Evolutionary conservation across 495 filamentous ascomycete species (phyloP), one percentile per base, ranked within the genome.

Genomic region (Lasiosphaeria miniovina): DNA sequence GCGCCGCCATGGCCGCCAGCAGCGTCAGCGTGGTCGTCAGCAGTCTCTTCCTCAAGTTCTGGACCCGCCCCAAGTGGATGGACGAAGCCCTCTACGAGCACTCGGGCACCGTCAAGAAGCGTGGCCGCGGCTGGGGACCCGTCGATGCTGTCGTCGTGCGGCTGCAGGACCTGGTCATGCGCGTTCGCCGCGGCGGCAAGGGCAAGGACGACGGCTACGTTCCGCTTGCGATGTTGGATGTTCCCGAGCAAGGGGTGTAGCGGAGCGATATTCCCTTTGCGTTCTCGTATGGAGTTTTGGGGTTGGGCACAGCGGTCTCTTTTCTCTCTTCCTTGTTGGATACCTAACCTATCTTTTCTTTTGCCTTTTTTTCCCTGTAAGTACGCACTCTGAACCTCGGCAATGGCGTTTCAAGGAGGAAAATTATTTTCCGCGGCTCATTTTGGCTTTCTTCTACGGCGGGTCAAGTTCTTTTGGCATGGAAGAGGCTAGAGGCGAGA

Each of bases 41-140:
- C 66, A 90, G 86, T 68, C 73, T 98, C 50, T 77, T 93, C 38
- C 75, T 99, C 52, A 96, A 90, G 67, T 88, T 88, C 63, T 99
- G 94, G 94, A 84, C 76, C 56, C 80, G 94, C 14, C 94, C 94
- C 3, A 68, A 72, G 10, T 99, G 93, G 93, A 96, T 98, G 94
- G 82, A 88, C 15, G 84, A 88, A 52, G 85, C 84, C 12, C 75
- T 83, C 31, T 85, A 53, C 55, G 83, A 86, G 60, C 75, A 76
- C 55, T 50, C 49, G 8, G 73, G 74, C 40, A 69, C 68, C 1
- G 36, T 80, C 14, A 72, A 67, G 64, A 71, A 65, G 68, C 72
- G 69, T 56, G 74, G 76, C 50, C 72, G 74, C 33, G 80, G 78
- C 49, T 79, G 76, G 75, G 80, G 78, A 31, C 49, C 76, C 35